Evolutionary conservation across 768 basidiomycete genomes (phyloP).

Genomic region (Termitomyces sp.): DNA sequence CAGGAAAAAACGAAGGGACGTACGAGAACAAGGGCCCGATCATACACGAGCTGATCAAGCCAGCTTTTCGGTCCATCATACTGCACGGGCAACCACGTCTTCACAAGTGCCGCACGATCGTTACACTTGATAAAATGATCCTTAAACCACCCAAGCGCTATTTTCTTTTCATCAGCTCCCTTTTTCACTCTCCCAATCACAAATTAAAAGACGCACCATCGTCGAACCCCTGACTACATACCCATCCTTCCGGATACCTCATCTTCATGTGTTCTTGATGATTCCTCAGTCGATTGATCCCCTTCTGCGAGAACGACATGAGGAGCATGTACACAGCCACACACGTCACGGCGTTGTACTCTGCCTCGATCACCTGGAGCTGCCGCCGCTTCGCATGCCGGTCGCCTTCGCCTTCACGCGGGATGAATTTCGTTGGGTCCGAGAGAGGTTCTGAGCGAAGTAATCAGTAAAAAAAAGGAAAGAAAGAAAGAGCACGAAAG

Average conservation of each 20-base stretch:
- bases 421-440: slow-evolving; percentile 70
- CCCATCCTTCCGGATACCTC: slow-evolving; percentile 70
- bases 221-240: slow-evolving; percentile 75
- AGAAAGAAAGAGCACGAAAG: too few species aligned
- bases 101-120: slow-evolving; percentile 83
- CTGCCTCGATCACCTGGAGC: slow-evolving; percentile 73
- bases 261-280: slow-evolving; percentile 81
- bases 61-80: slow-evolving; percentile 79
- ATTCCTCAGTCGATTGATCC: slow-evolving; percentile 76
- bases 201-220: slow-evolving; percentile 42
- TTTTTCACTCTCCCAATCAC: too few species aligned
- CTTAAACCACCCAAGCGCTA: slow-evolving; percentile 87
- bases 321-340: slow-evolving; percentile 87
- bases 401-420: slow-evolving; percentile 67
- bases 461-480: too few species aligned
- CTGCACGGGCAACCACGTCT: slow-evolving; percentile 81
- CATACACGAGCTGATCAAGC: slow-evolving; percentile 89
- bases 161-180: too few species aligned
- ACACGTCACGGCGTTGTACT: slow-evolving; percentile 79
- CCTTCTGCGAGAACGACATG: slow-evolving; percentile 90
- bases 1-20: slow-evolving; percentile 21
- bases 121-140: slow-evolving; percentile 92
- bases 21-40: slow-evolving; percentile 83
- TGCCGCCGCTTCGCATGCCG: slow-evolving; percentile 63
- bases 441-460: slow-evolving; percentile 61